Conservation (phyloP, 2,329 filamentous ascomycete species). For the Scedosporium dehoogii region DNA sequence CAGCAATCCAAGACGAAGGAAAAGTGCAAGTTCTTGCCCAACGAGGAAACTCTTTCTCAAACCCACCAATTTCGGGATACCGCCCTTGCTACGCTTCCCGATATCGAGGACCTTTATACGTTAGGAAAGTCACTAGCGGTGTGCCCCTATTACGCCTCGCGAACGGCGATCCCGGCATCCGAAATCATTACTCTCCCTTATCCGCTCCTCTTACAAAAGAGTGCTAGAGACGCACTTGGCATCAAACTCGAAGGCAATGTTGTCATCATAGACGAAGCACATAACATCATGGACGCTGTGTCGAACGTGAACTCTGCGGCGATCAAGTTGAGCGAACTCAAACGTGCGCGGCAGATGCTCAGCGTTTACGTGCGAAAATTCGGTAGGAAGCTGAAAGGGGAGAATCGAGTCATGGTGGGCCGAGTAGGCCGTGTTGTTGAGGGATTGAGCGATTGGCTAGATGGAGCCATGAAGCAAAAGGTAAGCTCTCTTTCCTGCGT, state of each 20-base stretch:
- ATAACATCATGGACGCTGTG: slow-evolving; percentile 95
- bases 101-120: slow-evolving; percentile 81
- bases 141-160: slow-evolving; percentile 94
- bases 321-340: slow-evolving; percentile 63
- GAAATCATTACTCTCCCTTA: slow-evolving; percentile 93
- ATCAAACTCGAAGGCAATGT: slow-evolving; percentile 81
- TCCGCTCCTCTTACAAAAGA: slow-evolving; percentile 76
- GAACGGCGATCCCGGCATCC: slow-evolving; percentile 68
- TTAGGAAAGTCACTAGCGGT: slow-evolving; percentile 71
- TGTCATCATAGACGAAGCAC: slow-evolving; percentile 94
- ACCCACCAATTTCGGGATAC: slow-evolving; percentile 79
- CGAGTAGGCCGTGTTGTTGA: slow-evolving; percentile 78
- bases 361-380: slow-evolving; percentile 79
- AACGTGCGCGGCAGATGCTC: slow-evolving; percentile 63
- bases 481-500: no score
- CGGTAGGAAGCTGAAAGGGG: slow-evolving; percentile 77
- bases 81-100: slow-evolving; percentile 71
- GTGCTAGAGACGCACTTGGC: slow-evolving; percentile 75
- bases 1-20: slow-evolving; percentile 59
- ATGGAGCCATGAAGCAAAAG: slow-evolving; percentile 37
- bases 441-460: slow-evolving; percentile 62
- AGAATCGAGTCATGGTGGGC: slow-evolving; percentile 83
- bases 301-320: slow-evolving; percentile 75
- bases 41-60: slow-evolving; percentile 61
- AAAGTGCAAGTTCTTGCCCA: slow-evolving; percentile 68